These are phyloP conservation scores for Pyrenochaeta sp. DNA, from an alignment of 2,329 filamentous ascomycete genomes.

Conservation along the genomic window DNA sequence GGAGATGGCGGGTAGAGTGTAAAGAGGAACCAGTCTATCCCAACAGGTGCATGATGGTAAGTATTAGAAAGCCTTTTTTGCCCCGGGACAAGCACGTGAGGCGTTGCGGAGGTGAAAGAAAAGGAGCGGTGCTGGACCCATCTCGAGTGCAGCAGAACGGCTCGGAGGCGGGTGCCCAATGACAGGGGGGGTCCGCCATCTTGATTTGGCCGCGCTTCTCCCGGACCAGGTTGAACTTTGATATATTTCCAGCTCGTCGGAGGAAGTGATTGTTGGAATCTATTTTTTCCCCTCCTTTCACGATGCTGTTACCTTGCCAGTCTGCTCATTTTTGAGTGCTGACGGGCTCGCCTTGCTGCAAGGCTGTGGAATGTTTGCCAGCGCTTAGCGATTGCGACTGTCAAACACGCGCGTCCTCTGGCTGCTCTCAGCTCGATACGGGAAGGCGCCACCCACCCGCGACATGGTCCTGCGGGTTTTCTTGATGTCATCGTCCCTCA, in stretches of 20 bases:
- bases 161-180: conserved; percentile 1
- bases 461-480: not conserved
- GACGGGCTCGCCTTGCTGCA: not conserved
- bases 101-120: conserved; percentile 1
- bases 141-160: conserved; percentile 1
- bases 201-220: conserved; percentile 1
- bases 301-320: not conserved
- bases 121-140: conserved; percentile 1
- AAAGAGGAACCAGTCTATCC: not conserved
- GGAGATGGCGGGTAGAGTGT: not conserved
- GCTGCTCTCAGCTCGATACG: not conserved
- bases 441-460: not conserved
- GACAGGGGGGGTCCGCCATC: conserved; percentile 1
- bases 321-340: not conserved
- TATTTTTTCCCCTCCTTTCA: not conserved
- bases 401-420: conserved; percentile 5
- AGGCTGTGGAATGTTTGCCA: not conserved
- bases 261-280: not conserved
- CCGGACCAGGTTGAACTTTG: not conserved
- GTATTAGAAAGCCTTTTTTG: not conserved
- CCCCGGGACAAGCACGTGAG: not conserved
- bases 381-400: not conserved
- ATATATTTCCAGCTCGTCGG: not conserved
- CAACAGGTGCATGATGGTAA: not conserved
- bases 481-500: not conserved